A percentile compares a stretch with the other conserved stretches of the same genome.
These are phyloP conservation scores for Panicum virgatum DNA, from an alignment of 202 grass and related monocot species.

Conservation along the genomic window DNA sequence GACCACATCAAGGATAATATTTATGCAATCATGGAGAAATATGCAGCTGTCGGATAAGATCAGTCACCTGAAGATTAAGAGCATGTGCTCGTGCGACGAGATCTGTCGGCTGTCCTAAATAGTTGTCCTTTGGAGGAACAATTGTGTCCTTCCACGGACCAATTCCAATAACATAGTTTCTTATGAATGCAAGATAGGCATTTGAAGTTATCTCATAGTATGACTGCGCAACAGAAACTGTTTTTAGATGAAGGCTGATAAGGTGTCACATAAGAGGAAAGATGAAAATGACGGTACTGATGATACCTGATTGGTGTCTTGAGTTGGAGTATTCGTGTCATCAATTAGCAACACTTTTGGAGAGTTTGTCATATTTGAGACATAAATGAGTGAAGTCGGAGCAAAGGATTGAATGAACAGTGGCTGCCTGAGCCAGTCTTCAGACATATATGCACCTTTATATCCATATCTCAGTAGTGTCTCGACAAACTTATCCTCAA, in stretches of 20 bases:
- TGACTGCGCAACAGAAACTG: slow-evolving; percentile 51
- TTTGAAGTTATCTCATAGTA: slow-evolving; percentile 84
- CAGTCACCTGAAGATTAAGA: slow-evolving; percentile 77
- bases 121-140: slow-evolving; percentile 60
- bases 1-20: not conserved
- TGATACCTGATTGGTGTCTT: slow-evolving; percentile 91
- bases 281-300: not conserved
- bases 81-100: slow-evolving; percentile 84
- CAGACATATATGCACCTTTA: slow-evolving; percentile 74
- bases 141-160: slow-evolving; percentile 97
- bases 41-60: not conserved
- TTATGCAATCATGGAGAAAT: not conserved
- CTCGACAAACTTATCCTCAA: slow-evolving; percentile 88
- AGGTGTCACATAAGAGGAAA: not conserved
- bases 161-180: slow-evolving; percentile 77
- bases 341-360: slow-evolving; percentile 85
- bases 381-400: slow-evolving; percentile 80
- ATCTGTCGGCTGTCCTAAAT: slow-evolving; percentile 60
- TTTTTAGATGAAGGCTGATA: not conserved
- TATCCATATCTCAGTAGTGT: slow-evolving; percentile 79
- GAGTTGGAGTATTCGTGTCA: slow-evolving; percentile 57
- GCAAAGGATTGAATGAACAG: slow-evolving; percentile 87
- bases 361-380: slow-evolving; percentile 78
- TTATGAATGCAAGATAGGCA: slow-evolving; percentile 74
- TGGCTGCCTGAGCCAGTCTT: slow-evolving; percentile 72